These are phyloP conservation scores for Beauveria bassiana DNA, from an alignment of 2,329 filamentous ascomycete genomes.

Conservation along the genomic window DNA sequence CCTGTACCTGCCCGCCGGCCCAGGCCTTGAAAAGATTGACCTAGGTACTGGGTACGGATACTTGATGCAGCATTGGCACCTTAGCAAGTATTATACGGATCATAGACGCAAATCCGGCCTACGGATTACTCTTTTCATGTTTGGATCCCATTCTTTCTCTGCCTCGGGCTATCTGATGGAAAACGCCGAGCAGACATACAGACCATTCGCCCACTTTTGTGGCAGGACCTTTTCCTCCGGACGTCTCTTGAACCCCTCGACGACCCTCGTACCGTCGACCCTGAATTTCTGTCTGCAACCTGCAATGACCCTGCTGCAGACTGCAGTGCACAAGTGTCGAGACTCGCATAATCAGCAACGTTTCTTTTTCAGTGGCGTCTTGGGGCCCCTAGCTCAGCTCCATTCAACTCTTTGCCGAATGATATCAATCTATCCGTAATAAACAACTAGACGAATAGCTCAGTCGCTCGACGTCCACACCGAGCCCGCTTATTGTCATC, in stretches of 20 bases:
- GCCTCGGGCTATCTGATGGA: not conserved
- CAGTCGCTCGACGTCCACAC: not conserved
- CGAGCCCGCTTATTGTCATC: not conserved
- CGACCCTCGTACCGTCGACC: not conserved
- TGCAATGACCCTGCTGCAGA: not conserved
- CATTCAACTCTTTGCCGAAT: no score
- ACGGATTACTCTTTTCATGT: no score
- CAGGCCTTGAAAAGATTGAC: not conserved
- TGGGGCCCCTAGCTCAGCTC: no score
- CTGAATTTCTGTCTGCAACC: not conserved
- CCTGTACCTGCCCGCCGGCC: not conserved
- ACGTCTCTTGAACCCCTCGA: not conserved
- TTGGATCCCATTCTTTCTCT: not conserved
- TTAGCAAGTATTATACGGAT: no score
- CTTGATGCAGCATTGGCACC: no score
- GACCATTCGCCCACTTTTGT: not conserved
- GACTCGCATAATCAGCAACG: not conserved
- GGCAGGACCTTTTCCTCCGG: constrained; percentile 1
- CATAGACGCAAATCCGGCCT: no score
- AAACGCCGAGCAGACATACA: not conserved
- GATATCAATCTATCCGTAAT: no score
- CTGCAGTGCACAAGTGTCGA: not conserved
- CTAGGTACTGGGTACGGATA: no score
- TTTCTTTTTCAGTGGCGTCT: not conserved
- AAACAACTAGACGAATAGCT: no score